phyloP scores from a whole-genome alignment of 2,329 filamentous ascomycete species.

The Trichoderma afroharzianum region DNA sequence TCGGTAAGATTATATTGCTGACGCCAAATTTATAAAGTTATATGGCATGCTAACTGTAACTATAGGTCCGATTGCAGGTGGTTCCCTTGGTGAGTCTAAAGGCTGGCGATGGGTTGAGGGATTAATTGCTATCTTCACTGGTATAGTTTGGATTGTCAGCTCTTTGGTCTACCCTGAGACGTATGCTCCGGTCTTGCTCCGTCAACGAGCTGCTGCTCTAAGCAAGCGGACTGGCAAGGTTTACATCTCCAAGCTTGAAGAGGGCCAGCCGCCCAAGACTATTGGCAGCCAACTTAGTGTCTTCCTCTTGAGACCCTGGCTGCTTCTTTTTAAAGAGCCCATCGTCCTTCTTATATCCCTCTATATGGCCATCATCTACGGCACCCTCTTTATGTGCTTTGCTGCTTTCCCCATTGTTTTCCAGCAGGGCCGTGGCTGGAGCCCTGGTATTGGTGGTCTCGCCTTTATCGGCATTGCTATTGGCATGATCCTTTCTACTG shows the following conservation, averaged over 20 bases:
- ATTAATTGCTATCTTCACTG: conserved; percentile 58
- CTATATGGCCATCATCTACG: conserved; percentile 60
- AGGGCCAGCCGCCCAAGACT: conserved; percentile 39
- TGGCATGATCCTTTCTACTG: conserved; percentile 57
- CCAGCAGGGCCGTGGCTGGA: conserved; percentile 55
- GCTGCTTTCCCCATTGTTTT: conserved; percentile 60
- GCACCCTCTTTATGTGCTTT: conserved; percentile 53
- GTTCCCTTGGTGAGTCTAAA: conserved; percentile 56
- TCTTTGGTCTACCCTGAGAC: conserved; percentile 55
- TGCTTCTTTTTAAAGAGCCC: conserved; percentile 62
- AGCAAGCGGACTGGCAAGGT: conserved; percentile 51
- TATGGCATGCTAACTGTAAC: background rate
- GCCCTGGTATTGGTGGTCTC: conserved; percentile 55
- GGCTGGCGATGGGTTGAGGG: conserved; percentile 66
- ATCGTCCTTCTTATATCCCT: conserved; percentile 61
- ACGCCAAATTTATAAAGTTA: background rate
- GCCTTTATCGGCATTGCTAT: conserved; percentile 62
- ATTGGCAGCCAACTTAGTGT: conserved; percentile 50
- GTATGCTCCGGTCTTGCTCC: conserved; percentile 54
- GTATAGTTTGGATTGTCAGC: conserved; percentile 53
- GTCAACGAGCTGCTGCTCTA: conserved; percentile 49
- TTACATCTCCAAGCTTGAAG: conserved; percentile 51
- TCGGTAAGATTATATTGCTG: conserved; percentile 35
- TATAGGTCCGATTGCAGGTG: conserved; percentile 57
- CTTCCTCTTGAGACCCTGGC: conserved; percentile 58